These are phyloP conservation scores for Alisma plantagoaquatica DNA, from an alignment of 106 monocot species.

Conservation along the genomic window DNA sequence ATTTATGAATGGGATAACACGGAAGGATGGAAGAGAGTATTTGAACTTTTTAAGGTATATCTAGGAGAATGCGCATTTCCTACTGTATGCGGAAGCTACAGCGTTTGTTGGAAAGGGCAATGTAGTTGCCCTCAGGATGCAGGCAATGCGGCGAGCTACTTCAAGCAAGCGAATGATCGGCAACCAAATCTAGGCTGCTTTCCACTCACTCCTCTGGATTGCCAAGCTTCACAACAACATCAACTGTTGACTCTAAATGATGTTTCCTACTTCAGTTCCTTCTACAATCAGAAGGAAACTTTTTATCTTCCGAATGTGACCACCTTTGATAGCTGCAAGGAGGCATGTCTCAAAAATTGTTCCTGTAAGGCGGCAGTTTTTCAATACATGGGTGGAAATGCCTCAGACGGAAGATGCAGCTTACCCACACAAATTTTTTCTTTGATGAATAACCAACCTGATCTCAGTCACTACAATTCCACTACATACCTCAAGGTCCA, in stretches of 20 bases:
- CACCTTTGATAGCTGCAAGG: constrained; percentile 11
- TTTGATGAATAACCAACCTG: too few relatives aligned
- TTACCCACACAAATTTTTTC: neutral
- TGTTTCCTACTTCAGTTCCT: constrained; percentile 3
- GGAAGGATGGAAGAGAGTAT: neutral
- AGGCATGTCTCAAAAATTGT: constrained; percentile 28
- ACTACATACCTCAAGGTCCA: too few relatives aligned
- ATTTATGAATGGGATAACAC: constrained; percentile 17
- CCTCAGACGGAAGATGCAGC: neutral
- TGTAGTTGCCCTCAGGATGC: neutral
- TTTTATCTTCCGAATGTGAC: neutral
- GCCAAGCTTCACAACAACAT: neutral
- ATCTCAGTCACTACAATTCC: too few relatives aligned
- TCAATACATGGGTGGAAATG: neutral
- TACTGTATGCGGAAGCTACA: constrained; percentile 6
- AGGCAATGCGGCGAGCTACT: neutral
- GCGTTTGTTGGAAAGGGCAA: neutral
- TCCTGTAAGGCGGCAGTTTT: constrained; percentile 4
- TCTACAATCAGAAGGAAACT: constrained; percentile 1
- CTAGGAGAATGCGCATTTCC: constrained; percentile 2
- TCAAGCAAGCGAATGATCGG: too few relatives aligned
- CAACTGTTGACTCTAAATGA: neutral
- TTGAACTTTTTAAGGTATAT: too few relatives aligned
- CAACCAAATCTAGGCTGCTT: too few relatives aligned
- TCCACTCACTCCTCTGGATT: constrained; percentile 1